Percentiles rank a stretch among this genome's conserved stretches.
These are phyloP conservation scores for Pythium graminicola DNA, from an alignment of 352 stramenopile species.

Conservation along the genomic window DNA sequence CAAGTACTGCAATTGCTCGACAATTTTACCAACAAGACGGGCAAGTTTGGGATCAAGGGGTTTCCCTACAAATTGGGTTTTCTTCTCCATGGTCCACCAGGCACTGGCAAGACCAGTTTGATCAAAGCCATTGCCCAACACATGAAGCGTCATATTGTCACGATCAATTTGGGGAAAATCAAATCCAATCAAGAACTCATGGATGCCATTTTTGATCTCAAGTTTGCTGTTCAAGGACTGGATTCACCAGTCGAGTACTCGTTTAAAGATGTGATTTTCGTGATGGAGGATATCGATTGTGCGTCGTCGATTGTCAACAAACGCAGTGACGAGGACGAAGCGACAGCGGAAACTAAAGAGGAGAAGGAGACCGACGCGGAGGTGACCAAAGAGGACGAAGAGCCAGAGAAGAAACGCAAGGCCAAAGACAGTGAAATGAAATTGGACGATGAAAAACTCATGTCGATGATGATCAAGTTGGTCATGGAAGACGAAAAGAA, in stretches of 20 bases:
- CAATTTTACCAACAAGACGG: slow-evolving; percentile 48
- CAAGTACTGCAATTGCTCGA: slow-evolving; percentile 49
- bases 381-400: neutral
- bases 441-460: slow-evolving; percentile 11
- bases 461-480: slow-evolving; percentile 21
- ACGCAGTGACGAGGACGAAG: slow-evolving; percentile 14
- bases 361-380: slow-evolving; percentile 18
- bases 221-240: slow-evolving; percentile 49
- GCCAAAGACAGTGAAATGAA: slow-evolving; percentile 2
- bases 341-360: neutral
- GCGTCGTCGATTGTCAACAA: slow-evolving; percentile 67
- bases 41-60: slow-evolving; percentile 75
- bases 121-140: slow-evolving; percentile 78
- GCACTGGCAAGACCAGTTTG: slow-evolving; percentile 81
- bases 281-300: slow-evolving; percentile 89
- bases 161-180: slow-evolving; percentile 66
- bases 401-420: neutral
- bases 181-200: slow-evolving; percentile 79
- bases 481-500: slow-evolving; percentile 23
- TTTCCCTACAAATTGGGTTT: slow-evolving; percentile 86
- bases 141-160: slow-evolving; percentile 62
- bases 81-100: slow-evolving; percentile 75
- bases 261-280: slow-evolving; percentile 87
- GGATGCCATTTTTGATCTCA: slow-evolving; percentile 75
- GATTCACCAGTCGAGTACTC: slow-evolving; percentile 58